phyloP scores from a whole-genome alignment of 2,329 filamentous ascomycete species.

The Tolypocladium amazonense region DNA sequence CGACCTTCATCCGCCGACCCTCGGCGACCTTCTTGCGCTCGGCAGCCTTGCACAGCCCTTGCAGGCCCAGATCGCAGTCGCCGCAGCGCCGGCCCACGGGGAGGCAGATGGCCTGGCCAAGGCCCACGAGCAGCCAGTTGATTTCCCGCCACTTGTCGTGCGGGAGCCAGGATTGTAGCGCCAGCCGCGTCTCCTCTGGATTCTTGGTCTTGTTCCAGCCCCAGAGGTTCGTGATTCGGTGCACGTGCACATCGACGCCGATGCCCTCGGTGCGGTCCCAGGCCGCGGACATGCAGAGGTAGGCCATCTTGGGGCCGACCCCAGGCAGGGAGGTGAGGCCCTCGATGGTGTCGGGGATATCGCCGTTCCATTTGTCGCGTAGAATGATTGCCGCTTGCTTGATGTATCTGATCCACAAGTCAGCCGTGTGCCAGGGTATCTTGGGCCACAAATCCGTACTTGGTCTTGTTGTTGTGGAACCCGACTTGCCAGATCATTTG shows the following conservation, averaged over 20 bases:
- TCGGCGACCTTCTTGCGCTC: constrained; percentile 52
- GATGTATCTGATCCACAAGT: constrained; percentile 38
- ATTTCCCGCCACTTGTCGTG: constrained; percentile 83
- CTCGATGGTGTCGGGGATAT: constrained; percentile 71
- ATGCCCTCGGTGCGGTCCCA: constrained; percentile 61
- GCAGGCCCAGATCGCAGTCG: constrained; percentile 69
- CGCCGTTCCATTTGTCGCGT: constrained; percentile 56
- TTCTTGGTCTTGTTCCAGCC: constrained; percentile 75
- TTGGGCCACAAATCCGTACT: constrained; percentile 19
- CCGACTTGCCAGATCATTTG: constrained; percentile 73
- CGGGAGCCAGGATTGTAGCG: constrained; percentile 75
- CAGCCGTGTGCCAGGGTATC: neutral
- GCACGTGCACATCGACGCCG: constrained; percentile 89
- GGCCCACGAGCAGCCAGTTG: constrained; percentile 77
- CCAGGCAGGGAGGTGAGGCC: constrained; percentile 71
- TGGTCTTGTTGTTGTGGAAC: constrained; percentile 92
- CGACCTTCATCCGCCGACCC: constrained; percentile 34
- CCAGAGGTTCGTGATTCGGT: constrained; percentile 91
- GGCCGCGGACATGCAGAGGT: constrained; percentile 71
- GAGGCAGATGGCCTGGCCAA: constrained; percentile 79
- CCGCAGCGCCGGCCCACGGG: constrained; percentile 74
- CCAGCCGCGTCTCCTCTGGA: constrained; percentile 70
- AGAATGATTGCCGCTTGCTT: constrained; percentile 66
- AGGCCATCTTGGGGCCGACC: constrained; percentile 92
- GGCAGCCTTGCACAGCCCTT: constrained; percentile 65